phyloP scores from a whole-genome alignment of 768 basidiomycete species.

The Boletus sp. region DNA sequence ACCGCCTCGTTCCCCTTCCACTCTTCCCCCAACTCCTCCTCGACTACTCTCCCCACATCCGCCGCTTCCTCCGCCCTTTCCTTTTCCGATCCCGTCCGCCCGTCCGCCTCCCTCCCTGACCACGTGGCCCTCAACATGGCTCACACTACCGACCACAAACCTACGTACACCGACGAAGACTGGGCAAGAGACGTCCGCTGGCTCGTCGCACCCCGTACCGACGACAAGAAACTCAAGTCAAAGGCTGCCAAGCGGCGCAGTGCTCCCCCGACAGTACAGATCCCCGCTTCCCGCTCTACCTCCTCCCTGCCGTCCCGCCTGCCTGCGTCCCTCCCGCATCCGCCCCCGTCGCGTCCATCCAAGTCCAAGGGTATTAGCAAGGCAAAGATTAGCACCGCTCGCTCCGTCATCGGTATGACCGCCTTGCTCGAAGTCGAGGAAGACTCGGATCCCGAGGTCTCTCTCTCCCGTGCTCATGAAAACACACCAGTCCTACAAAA shows the following conservation, averaged over 20 bases:
- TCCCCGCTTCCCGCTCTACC: slow-evolving; percentile 20
- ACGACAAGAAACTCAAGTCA: slow-evolving; percentile 15
- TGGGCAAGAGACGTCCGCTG: slow-evolving; percentile 70
- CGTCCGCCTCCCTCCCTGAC: slow-evolving; percentile 30
- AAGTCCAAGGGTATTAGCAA: slow-evolving; percentile 26
- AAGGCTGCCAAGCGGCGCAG: slow-evolving; percentile 22
- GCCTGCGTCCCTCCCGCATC: slow-evolving; percentile 13
- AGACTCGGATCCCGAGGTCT: slow-evolving; percentile 28
- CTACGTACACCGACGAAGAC: slow-evolving; percentile 50
- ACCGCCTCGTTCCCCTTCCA: slow-evolving; percentile 29
- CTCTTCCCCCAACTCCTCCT: slow-evolving; percentile 18
- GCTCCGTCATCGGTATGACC: slow-evolving; percentile 52
- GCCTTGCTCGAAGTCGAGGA: slow-evolving; percentile 55
- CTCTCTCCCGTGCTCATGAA: neutral
- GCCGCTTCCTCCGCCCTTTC: slow-evolving; percentile 30
- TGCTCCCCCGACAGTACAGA: slow-evolving; percentile 10
- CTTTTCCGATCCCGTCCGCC: slow-evolving; percentile 35
- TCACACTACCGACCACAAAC: slow-evolving; percentile 19
- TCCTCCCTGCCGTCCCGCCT: slow-evolving; percentile 19
- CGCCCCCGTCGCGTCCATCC: slow-evolving; percentile 19
- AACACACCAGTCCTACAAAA: slow-evolving; percentile 14
- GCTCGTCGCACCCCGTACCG: slow-evolving; percentile 43
- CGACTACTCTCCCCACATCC: slow-evolving; percentile 23
- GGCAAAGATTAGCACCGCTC: slow-evolving; percentile 34
- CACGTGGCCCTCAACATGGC: slow-evolving; percentile 21